Conservation (phyloP, 2,329 filamentous ascomycete species). For the Ophiocordyceps robertsii region DNA sequence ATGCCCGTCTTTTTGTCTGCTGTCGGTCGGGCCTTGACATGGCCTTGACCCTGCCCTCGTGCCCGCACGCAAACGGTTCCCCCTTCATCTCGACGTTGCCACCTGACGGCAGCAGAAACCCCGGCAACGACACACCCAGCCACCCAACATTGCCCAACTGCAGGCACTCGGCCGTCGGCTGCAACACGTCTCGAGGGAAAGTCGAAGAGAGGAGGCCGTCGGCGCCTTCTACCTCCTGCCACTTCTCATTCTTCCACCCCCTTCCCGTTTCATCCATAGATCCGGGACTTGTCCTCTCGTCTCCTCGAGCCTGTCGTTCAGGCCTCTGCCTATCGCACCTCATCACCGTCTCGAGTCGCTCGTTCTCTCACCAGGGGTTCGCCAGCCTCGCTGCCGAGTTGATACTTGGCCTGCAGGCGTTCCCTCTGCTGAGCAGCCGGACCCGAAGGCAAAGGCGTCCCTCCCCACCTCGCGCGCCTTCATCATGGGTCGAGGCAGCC, state of each 20-base stretch:
- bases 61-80: too few species aligned
- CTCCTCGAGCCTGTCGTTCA: neutral
- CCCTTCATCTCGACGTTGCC: too few species aligned
- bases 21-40: too few species aligned
- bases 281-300: neutral
- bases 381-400: neutral
- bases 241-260: neutral
- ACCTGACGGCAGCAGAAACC: too few species aligned
- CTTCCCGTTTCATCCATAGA: neutral
- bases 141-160: too few species aligned
- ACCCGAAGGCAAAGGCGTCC: neutral
- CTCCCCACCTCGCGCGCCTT: neutral
- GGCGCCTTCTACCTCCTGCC: too few species aligned
- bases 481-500: constrained; percentile 26
- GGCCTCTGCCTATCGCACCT: neutral
- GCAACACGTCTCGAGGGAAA: too few species aligned
- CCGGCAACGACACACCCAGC: too few species aligned
- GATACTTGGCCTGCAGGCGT: neutral
- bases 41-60: too few species aligned
- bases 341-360: neutral
- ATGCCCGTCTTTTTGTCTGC: too few species aligned
- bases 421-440: neutral
- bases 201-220: too few species aligned
- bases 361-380: neutral
- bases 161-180: too few species aligned